phyloP scores from a whole-genome alignment of 108 stramenopile genomes.

The Conticribra weissflogii region DNA sequence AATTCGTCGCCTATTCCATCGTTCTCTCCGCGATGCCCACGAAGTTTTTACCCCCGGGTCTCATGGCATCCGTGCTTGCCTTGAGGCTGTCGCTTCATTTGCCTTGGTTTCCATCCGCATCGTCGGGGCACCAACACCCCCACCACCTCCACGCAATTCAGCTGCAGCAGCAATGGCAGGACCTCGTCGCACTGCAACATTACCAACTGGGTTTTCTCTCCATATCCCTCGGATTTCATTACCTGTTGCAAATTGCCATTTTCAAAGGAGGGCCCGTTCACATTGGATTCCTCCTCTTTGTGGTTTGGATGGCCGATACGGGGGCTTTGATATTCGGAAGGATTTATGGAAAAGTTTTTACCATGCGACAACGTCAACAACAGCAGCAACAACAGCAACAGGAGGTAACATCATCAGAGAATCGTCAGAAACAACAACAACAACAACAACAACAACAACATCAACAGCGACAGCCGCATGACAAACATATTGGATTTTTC shows the following conservation, averaged over 20 bases:
- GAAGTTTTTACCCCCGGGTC: slow-evolving; percentile 13
- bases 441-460: slow-evolving; percentile 7
- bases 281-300: slow-evolving; percentile 61
- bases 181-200: too few species aligned
- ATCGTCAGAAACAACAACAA: too few species aligned
- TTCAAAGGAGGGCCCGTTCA: slow-evolving; percentile 46
- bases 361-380: not conserved
- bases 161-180: too few species aligned
- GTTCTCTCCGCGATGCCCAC: slow-evolving; percentile 30
- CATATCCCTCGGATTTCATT: slow-evolving; percentile 69
- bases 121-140: too few species aligned
- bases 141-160: too few species aligned
- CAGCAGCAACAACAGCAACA: slow-evolving; percentile 1
- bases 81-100: slow-evolving; percentile 30
- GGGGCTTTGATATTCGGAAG: slow-evolving; percentile 76
- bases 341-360: slow-evolving; percentile 20
- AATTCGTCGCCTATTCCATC: slow-evolving; percentile 32
- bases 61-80: slow-evolving; percentile 22
- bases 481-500: slow-evolving; percentile 1
- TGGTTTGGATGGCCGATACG: slow-evolving; percentile 86
- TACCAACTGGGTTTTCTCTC: slow-evolving; percentile 69
- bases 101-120: slow-evolving; percentile 23
- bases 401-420: not conserved
- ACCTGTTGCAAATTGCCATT: slow-evolving; percentile 39
- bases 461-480: not conserved